Evolutionary conservation across 2,329 filamentous ascomycete species (phyloP), one percentile per base, ranked within the genome.

Genomic region (Fusarium sororula): DNA sequence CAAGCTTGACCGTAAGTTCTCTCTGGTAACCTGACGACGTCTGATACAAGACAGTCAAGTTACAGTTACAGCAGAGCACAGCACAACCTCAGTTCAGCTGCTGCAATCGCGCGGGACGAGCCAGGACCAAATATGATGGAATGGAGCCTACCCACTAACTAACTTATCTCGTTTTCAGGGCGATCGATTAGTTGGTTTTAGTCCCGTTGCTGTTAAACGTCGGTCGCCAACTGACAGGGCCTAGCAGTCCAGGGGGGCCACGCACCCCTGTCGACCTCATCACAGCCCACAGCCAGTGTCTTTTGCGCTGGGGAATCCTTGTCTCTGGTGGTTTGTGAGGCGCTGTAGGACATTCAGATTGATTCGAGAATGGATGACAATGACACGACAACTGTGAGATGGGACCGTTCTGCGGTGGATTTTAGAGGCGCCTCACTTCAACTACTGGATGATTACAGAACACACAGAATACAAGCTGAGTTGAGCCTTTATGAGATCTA

Each of bases 231-330:
- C 59, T 64, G 63, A 57, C 59, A 63, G 48, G 63, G 45, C 48
- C n/a, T 55, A 47, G n/a, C 35, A 37, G 35, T 14, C 8, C 48
- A 53, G 48, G 48, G 48, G 59, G 56, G 38, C 12, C 7, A 20
- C 28, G 24, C 48, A 53, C n/a, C 62, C 62, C 48, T 55, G 60
- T 41, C 64, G 44, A 17, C 51, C 32, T 66, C 60, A 47, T 38
- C 60, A 59, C 42, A 65, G 56, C 32, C 63, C 63, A 72, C 57
- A 48, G 48, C 41, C 54, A 47, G 58, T 44, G 62, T 50, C 64
- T 37, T 61, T 28, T 63, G 48, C 66, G 71, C 79, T 74, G 77
- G 79, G 77, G 76, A 78, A 78, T 72, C 78, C 79, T 74, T 79
- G 78, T 76, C 68, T 71, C 30, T 42, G 35, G 42, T 30, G 41